Base-by-base conservation (phyloP, 805 yeast species). In the Starmerella floris region DNA sequence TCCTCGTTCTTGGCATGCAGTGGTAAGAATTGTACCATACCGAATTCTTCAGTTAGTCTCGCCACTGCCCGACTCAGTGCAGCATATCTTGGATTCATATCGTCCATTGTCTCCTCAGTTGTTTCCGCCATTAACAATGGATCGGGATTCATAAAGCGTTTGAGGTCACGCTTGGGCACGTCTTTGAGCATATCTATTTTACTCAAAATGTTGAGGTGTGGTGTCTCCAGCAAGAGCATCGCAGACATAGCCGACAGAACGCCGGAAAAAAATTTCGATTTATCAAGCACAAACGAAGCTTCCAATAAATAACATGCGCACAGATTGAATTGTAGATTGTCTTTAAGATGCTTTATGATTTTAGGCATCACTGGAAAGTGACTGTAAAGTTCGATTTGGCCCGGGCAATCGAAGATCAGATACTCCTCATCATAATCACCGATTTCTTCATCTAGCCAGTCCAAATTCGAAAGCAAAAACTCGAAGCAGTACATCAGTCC, bases 191-290 rank as follows among this genome's bases (percentile, higher is more conserved):
- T 69, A 58, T 91, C 99, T 40, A 83, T 63, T 57, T 91, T 91
- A 43, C 94, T 80, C 37, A 91, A 66, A 17, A 91, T 75, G 58
- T 91, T 91, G 44, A 91, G 77, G 59, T 91, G 99, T 15, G 99
- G 99, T 33, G 88, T 69, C 60, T 91, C 99, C 40, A 91, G 68
- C 45, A 91, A 67, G 23, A 91, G 83, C 99, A 91, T 91, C 1
- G 98, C 95, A 20, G 94, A 79, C 99, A 91, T 91, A 19, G 99
- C 99, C 58, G 87, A 76, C 45, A 91, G 67, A 0, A 95, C 93
- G 2, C 98, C 99, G 42, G 94, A 79, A 60, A 91, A 91, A 62
- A 85, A 91, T 62, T 93, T 93, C 10, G 94, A 74, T 35, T 76
- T 72, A 60, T 91, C 99, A 44, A 88, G 69, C 36, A 88, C 82